Percentiles rank a stretch among this genome's conserved stretches.
Conservation (phyloP, 2,329 filamentous ascomycete genomes). For the Nemania sp. region DNA sequence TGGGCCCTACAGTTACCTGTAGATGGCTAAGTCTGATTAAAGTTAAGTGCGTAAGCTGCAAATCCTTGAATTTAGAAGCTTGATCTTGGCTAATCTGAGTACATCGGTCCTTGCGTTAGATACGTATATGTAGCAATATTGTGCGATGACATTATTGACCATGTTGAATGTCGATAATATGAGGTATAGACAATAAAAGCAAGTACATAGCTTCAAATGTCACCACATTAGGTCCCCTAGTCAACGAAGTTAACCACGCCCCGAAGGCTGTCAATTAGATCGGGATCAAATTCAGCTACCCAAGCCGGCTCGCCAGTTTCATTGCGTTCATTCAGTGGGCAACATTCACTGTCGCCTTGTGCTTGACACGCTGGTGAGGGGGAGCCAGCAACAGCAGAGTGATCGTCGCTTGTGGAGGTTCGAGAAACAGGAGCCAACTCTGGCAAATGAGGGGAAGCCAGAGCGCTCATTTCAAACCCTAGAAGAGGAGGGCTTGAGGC, state of each 20-base stretch:
- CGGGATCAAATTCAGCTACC: conserved; percentile 37
- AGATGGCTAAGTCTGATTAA: too few relatives aligned
- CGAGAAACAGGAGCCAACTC: background rate
- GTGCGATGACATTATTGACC: background rate
- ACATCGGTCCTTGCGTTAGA: background rate
- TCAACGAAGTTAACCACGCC: conserved; percentile 39
- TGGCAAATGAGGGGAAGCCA: background rate
- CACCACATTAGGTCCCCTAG: conserved; percentile 6
- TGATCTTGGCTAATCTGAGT: background rate
- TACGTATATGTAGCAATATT: background rate
- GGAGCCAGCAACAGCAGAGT: background rate
- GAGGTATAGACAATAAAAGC: background rate
- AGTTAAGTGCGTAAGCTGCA: too few relatives aligned
- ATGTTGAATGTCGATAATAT: background rate
- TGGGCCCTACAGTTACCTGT: too few relatives aligned
- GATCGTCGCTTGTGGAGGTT: background rate
- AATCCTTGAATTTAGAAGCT: too few relatives aligned
- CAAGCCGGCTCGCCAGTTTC: conserved; percentile 32
- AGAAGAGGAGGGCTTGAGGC: conserved; percentile 19
- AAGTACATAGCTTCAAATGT: background rate
- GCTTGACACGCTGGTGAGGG: background rate
- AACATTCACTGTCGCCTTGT: background rate
- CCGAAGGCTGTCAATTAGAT: conserved; percentile 37
- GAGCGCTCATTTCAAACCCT: background rate
- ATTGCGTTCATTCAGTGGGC: background rate